A percentile compares a stretch with the other conserved stretches of the same genome.
phyloP scores from a whole-genome alignment of 495 filamentous ascomycete genomes.

The Filosporella fistucella region DNA sequence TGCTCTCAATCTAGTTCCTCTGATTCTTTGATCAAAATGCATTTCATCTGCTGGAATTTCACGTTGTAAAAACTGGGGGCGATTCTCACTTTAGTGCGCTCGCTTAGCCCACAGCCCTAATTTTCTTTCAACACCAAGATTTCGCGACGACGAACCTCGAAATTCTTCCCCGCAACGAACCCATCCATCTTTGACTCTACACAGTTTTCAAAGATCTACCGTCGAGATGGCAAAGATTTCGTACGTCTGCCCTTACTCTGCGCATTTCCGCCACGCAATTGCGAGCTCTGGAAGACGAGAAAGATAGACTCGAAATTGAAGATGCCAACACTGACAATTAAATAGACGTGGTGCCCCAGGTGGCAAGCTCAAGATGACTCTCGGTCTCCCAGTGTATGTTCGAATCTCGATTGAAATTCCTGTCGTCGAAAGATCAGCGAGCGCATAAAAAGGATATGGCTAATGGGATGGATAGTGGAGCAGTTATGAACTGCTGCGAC shows the following conservation, averaged over 20 bases:
- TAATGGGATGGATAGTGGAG: slow-evolving; percentile 55
- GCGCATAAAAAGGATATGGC: not conserved
- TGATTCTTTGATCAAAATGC: no score
- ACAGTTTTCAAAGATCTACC: slow-evolving; percentile 15
- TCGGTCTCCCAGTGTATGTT: slow-evolving; percentile 98
- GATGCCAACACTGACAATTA: slow-evolving; percentile 2
- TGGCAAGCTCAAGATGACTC: slow-evolving; percentile 99
- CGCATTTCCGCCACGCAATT: not conserved
- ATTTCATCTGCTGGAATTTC: no score
- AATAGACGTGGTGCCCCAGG: slow-evolving; percentile 83
- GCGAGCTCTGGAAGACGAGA: not conserved
- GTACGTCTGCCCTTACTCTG: slow-evolving; percentile 17
- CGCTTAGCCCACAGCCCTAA: not conserved
- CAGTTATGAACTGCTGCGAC: slow-evolving; percentile 96
- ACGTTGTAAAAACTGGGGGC: no score
- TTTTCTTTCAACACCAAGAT: slow-evolving; percentile 5
- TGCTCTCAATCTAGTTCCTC: no score
- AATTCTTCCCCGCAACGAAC: slow-evolving; percentile 13
- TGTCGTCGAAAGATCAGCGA: not conserved
- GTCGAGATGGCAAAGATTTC: slow-evolving; percentile 28
- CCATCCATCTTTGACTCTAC: slow-evolving; percentile 17
- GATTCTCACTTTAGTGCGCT: not conserved
- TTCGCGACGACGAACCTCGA: slow-evolving; percentile 8
- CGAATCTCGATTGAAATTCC: not conserved
- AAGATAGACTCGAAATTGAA: not conserved